These are phyloP conservation scores for Trichomonascus vanleenenianus DNA, from an alignment of 805 yeast genomes.

Conservation along the genomic window DNA sequence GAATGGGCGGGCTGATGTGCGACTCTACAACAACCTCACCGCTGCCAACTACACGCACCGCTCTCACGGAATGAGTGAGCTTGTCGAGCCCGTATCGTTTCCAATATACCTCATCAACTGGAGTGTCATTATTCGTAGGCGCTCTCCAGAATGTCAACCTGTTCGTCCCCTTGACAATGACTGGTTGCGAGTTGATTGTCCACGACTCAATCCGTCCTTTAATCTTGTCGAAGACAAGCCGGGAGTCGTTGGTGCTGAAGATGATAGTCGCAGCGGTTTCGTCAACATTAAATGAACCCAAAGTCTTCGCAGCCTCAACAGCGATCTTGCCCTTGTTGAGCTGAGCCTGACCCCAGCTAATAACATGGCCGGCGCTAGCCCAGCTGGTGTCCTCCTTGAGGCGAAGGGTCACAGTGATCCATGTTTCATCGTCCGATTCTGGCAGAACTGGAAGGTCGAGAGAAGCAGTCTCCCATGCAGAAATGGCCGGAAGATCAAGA, in stretches of 20 bases:
- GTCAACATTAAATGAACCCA: not conserved
- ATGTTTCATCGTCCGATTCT: not conserved
- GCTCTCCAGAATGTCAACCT: conserved; percentile 27
- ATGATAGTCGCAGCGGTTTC: not conserved
- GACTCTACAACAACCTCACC: not conserved
- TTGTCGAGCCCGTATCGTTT: conserved; percentile 16
- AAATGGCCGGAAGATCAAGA: not conserved
- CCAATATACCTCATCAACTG: conserved; percentile 27
- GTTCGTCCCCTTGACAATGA: conserved; percentile 9
- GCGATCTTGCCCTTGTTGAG: not conserved
- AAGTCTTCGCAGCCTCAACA: not conserved
- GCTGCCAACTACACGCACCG: conserved; percentile 23
- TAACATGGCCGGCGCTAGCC: conserved; percentile 20
- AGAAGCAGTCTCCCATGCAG: not conserved
- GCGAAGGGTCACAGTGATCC: conserved; percentile 6
- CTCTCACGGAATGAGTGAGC: conserved; percentile 8
- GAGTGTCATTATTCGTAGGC: conserved; percentile 27
- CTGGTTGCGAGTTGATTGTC: conserved; percentile 5
- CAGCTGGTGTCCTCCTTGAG: conserved; percentile 10
- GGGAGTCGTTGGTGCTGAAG: not conserved
- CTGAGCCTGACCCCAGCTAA: conserved; percentile 25
- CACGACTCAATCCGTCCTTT: conserved; percentile 7
- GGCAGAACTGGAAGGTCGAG: not conserved
- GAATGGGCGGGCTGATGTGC: conserved; percentile 19
- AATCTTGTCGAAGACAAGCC: conserved; percentile 4